Conservation (phyloP, 1,284 basidiomycete species). For the Irpex sp. region DNA sequence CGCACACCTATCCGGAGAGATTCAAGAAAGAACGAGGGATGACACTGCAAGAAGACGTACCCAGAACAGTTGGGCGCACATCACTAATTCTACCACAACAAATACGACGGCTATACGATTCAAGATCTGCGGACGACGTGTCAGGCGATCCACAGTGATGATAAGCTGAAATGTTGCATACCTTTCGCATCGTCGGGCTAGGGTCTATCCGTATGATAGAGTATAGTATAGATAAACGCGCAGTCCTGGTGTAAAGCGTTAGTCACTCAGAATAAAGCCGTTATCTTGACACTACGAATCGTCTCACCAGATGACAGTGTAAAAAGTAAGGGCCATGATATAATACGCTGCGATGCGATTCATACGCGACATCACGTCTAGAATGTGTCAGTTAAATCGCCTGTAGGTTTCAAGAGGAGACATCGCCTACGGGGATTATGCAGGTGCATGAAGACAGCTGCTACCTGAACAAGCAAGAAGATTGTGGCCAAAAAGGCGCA, state of each 20-base stretch:
- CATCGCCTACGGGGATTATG: constrained; percentile 8
- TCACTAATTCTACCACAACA: constrained; percentile 26
- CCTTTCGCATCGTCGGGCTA: constrained; percentile 8
- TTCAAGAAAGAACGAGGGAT: background rate
- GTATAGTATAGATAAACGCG: constrained; percentile 44
- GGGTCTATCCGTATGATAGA: constrained; percentile 45
- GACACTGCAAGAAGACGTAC: background rate
- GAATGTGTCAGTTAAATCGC: background rate
- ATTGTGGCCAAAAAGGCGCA: constrained; percentile 22
- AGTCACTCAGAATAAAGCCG: background rate
- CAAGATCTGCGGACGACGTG: constrained; percentile 21
- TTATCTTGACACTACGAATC: background rate
- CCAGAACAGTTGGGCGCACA: constrained; percentile 37
- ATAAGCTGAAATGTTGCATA: background rate
- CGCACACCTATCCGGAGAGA: constrained; percentile 26
- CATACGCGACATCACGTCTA: constrained; percentile 19
- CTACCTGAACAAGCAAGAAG: constrained; percentile 18
- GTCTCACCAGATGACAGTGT: constrained; percentile 37
- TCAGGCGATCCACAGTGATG: background rate
- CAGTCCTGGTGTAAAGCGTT: constrained; percentile 11
- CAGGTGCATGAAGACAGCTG: constrained; percentile 6
- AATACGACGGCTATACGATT: constrained; percentile 29
- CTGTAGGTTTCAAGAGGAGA: background rate
- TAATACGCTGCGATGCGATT: constrained; percentile 36
- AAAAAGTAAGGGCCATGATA: constrained; percentile 40